A percentile compares a stretch with the other conserved stretches of the same genome.
phyloP scores from a whole-genome alignment of 2,329 filamentous ascomycete species.

The Kalaharituber pfeilii region DNA sequence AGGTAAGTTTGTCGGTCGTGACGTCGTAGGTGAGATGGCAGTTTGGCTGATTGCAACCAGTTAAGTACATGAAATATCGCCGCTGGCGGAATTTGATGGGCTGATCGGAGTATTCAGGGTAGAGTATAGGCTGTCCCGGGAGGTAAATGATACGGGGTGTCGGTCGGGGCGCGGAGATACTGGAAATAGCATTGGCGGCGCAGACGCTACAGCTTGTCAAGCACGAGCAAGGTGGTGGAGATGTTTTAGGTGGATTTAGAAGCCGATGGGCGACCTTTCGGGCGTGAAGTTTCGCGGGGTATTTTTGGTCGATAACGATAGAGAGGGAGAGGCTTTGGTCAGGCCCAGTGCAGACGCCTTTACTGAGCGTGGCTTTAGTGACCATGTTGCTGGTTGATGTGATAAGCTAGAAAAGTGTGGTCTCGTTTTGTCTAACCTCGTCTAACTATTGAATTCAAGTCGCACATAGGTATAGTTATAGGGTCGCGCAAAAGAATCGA shows the following conservation, averaged over 20 bases:
- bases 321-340: neutral
- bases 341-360: neutral
- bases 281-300: conserved; percentile 35
- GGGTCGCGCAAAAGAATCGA: too few relatives aligned
- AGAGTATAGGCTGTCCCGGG: conserved; percentile 30
- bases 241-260: conserved; percentile 24
- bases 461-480: too few relatives aligned
- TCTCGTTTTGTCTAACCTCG: too few relatives aligned
- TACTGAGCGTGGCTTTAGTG: neutral
- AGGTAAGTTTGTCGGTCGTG: conserved; percentile 42
- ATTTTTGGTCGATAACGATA: neutral
- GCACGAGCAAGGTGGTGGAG: neutral
- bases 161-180: neutral
- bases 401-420: too few relatives aligned
- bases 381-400: neutral
- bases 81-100: conserved; percentile 39
- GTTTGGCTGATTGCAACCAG: conserved; percentile 37
- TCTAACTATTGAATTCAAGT: too few relatives aligned
- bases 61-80: conserved; percentile 46
- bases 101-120: conserved; percentile 31
- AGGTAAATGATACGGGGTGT: conserved; percentile 39
- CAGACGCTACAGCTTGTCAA: too few relatives aligned
- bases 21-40: conserved; percentile 42
- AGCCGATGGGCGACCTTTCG: conserved; percentile 31
- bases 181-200: too few relatives aligned